Conservation (phyloP, 2,329 filamentous ascomycete genomes). For the Trichoderma asperellum region DNA sequence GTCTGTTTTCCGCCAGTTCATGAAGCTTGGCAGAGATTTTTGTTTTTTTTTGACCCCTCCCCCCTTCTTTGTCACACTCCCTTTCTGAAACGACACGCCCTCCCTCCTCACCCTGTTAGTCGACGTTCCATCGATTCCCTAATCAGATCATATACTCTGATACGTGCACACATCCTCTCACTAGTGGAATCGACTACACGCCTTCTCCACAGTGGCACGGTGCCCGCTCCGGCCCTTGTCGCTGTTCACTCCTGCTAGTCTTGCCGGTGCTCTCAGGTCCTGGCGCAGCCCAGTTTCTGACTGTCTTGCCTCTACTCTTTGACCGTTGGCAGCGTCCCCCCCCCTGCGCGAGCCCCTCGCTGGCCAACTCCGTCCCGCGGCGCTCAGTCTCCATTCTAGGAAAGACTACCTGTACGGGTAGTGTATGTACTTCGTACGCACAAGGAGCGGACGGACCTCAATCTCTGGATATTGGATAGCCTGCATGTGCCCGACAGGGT, state of each 20-base stretch:
- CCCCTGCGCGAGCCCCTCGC: slow-evolving; percentile 21
- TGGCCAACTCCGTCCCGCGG: slow-evolving; percentile 27
- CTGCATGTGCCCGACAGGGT: slow-evolving; percentile 29
- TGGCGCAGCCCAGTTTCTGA: slow-evolving; percentile 7
- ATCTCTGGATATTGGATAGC: slow-evolving; percentile 27
- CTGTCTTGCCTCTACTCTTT: slow-evolving; percentile 24
- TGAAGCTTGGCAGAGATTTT: slow-evolving; percentile 16
- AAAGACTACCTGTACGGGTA: slow-evolving; percentile 18
- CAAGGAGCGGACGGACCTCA: slow-evolving; percentile 25
- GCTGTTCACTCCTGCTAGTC: slow-evolving; percentile 26
- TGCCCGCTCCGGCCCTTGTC: slow-evolving; percentile 33
- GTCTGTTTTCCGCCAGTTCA: slow-evolving; percentile 7
- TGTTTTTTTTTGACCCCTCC: background rate
- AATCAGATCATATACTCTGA: slow-evolving; percentile 34
- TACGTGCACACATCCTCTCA: slow-evolving; percentile 27
- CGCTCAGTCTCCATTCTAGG: slow-evolving; percentile 28
- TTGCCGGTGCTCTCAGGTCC: slow-evolving; percentile 25
- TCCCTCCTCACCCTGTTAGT: slow-evolving; percentile 27
- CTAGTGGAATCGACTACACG: slow-evolving; percentile 27
- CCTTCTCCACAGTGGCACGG: slow-evolving; percentile 33
- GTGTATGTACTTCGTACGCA: background rate
- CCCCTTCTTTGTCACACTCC: slow-evolving; percentile 18
- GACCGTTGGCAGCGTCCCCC: slow-evolving; percentile 9
- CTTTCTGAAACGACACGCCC: slow-evolving; percentile 27
- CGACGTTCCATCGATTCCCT: slow-evolving; percentile 31